These are phyloP conservation scores for Bombardia bombarda DNA, from an alignment of 495 filamentous ascomycete species.

Conservation along the genomic window DNA sequence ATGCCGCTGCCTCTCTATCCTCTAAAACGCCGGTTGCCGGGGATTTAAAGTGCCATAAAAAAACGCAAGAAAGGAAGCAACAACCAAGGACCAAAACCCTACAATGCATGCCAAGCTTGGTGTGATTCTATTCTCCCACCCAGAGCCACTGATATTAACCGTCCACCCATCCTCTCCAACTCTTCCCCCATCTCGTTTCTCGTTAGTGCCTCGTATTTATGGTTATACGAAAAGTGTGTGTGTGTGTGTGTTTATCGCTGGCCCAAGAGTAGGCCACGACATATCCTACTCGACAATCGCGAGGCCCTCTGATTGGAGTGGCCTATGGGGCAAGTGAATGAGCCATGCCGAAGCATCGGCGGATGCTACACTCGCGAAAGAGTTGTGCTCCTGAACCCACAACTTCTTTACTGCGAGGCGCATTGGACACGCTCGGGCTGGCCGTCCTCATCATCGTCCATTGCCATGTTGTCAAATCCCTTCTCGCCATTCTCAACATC, in stretches of 20 bases:
- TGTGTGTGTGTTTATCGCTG: no score
- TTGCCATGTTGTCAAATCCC: slow-evolving; percentile 50
- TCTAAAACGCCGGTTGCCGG: neutral
- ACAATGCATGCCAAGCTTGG: neutral
- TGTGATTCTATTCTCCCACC: neutral
- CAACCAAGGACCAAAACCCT: neutral
- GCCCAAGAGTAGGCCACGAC: no score
- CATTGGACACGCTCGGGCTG: slow-evolving; percentile 94
- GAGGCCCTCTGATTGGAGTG: no score
- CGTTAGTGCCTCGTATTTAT: no score
- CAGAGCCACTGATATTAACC: neutral
- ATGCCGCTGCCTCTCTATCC: no score
- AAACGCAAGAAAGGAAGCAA: neutral
- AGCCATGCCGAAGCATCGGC: no score
- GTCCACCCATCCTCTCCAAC: neutral
- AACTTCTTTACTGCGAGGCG: slow-evolving; percentile 73
- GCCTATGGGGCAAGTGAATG: no score
- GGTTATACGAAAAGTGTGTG: no score
- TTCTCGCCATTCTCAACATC: slow-evolving; percentile 69
- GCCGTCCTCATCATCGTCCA: slow-evolving; percentile 79
- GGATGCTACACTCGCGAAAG: neutral
- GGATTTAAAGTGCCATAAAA: neutral
- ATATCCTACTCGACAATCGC: no score
- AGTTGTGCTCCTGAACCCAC: neutral
- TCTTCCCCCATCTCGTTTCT: no score